Evolutionary conservation across 2,329 filamentous ascomycete genomes (phyloP).

Genomic region (Pseudogymnoascus sp.): DNA sequence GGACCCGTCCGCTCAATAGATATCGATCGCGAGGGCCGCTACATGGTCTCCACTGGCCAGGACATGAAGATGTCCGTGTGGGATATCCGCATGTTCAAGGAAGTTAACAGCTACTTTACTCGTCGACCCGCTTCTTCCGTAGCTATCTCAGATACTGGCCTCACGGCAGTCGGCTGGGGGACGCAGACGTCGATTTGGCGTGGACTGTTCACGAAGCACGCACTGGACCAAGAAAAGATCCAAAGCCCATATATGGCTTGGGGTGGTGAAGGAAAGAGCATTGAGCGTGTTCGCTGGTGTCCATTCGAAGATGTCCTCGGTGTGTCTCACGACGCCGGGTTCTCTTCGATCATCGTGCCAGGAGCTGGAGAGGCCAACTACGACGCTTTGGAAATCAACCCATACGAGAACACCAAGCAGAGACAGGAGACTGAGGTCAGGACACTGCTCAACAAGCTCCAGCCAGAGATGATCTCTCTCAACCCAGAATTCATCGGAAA

Average conservation of each 20-base stretch:
- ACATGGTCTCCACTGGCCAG: conserved; percentile 91
- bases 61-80: conserved; percentile 89
- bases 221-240: conserved; percentile 65
- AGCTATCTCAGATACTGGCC: conserved; percentile 77
- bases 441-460: conserved; percentile 82
- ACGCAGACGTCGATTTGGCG: conserved; percentile 88
- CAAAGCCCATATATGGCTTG: conserved; percentile 88
- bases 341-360: conserved; percentile 82
- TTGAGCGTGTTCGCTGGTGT: conserved; percentile 83
- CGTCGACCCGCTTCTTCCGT: conserved; percentile 74
- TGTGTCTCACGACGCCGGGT: conserved; percentile 74
- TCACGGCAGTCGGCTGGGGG: conserved; percentile 86
- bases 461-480: conserved; percentile 93
- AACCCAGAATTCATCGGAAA: conserved; percentile 88
- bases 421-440: conserved; percentile 89
- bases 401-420: conserved; percentile 88
- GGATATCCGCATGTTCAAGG: conserved; percentile 90
- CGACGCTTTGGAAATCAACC: conserved; percentile 87
- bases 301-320: conserved; percentile 92
- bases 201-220: conserved; percentile 71
- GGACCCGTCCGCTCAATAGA: conserved; percentile 82
- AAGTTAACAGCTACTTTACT: conserved; percentile 83
- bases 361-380: conserved; percentile 97
- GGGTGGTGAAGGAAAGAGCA: conserved; percentile 73
- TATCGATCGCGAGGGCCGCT: conserved; percentile 81